These are phyloP conservation scores for Mollisiaceae sp. DNA, from an alignment of 2,329 filamentous ascomycete genomes.

Conservation along the genomic window DNA sequence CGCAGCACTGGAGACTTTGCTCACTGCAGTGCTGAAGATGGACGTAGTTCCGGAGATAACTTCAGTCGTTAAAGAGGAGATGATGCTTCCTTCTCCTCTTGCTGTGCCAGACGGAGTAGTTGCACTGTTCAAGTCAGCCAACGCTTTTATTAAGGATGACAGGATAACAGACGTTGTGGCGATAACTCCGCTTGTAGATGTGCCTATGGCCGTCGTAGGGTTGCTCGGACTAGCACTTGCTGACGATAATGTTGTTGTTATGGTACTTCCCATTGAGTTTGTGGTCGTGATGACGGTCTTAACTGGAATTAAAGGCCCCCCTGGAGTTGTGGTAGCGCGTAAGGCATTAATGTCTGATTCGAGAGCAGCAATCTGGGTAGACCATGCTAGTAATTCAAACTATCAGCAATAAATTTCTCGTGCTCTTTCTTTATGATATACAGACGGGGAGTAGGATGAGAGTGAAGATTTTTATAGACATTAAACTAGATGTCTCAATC, in stretches of 20 bases:
- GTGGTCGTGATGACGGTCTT: constrained; percentile 24
- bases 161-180: constrained; percentile 8
- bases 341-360: constrained; percentile 36
- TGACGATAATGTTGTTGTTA: constrained; percentile 31
- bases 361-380: constrained; percentile 37
- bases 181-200: constrained; percentile 8
- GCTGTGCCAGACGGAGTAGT: constrained; percentile 8
- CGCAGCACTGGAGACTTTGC: constrained; percentile 13
- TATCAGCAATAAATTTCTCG: not conserved
- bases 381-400: not conserved
- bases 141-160: not conserved
- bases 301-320: constrained; percentile 22
- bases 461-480: not conserved
- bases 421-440: not conserved
- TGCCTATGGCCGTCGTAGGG: not conserved
- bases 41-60: constrained; percentile 28
- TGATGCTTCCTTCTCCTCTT: constrained; percentile 14
- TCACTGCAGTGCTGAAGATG: constrained; percentile 22
- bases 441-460: not conserved
- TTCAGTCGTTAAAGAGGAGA: constrained; percentile 25
- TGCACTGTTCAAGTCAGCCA: not conserved
- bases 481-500: not conserved
- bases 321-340: constrained; percentile 21
- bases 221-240: constrained; percentile 32
- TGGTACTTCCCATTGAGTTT: constrained; percentile 12